Evolutionary conservation across 2,329 filamentous ascomycete species (phyloP), one percentile per base, ranked within the genome.

Genomic region (Pseudogymnoascus sp.): DNA sequence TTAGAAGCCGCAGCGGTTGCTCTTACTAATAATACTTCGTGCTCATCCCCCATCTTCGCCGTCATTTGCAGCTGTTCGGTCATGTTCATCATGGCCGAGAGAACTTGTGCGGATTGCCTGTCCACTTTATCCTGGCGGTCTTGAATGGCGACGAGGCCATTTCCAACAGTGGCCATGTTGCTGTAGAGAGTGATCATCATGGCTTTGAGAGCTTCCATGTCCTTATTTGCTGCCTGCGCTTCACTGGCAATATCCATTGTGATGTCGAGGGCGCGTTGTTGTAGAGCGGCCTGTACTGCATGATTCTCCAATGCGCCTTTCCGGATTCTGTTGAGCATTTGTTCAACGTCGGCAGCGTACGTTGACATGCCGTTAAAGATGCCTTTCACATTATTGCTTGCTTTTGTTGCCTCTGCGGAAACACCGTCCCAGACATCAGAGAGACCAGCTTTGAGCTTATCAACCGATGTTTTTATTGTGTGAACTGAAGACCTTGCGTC

Each of bases 381-480:
- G 5, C 13, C 33, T 9, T 59, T 59, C 33, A 40, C 58, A 29
- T 59, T 59, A n/a, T 40, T 40, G 33, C 36, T 36, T 31, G 36
- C 58, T 39, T 59, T 59, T 31, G 36, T 37, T 27, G 58, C 58
- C n/a, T 59, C 58, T 9, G 36, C 25, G 5, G 58, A 59, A 13
- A 59, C 36, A 7, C 58, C 58, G 6, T 25, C 25, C 58, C 58
- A 59, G 4, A 59, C 25, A 59, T 59, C 58, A 7, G 58, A 59
- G 12, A 59, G 58, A 8, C 58, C 58, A 39, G 18, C 36, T 37
- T 59, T 59, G 58, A 59, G 58, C 33, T 59, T 59, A 8, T 59
- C 58, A 18, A 59, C 58, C 3, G 33, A 40, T 15, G 18, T n/a
- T 36, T 40, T 36, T 36, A 59, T 40, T 5, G 33, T 40, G 33